Base-by-base conservation (phyloP, 139 green algal species). In the Desmodesmus armatus region DNA sequence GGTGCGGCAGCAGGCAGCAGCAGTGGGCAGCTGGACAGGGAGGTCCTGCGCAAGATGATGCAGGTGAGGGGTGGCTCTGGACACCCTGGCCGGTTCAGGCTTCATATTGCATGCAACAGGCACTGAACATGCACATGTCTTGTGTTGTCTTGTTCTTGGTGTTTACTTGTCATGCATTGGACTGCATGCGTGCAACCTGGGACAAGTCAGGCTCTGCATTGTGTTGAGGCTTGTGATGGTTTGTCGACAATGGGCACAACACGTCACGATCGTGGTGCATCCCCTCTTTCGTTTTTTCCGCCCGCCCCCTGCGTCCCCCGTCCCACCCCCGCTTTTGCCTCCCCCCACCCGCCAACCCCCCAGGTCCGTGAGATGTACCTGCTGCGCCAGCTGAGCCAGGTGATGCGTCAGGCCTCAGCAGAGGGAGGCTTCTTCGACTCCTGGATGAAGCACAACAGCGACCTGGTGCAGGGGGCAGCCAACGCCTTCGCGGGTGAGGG, bases 391-490 rank as follows among this genome's bases (percentile, higher is more conserved):
- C 89, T 98, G 87, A 73, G 73, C 2, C 53, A 53, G 23, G 82
- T 86, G 4, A 95, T 96, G 92, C 40, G 69, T 33, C 70, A 72
- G 17, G 86, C 78, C 35, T 33, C 71, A 17, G 71, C 49, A 49
- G 27, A 37, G 19, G 84, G 78, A 3, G 83, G 88, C 76, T 89
- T 94, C 37, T 98, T 97, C 82, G 95, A 98, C 72, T 76, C 91
- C 39, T 98, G 95, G 96, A 98, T 98, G 96, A 94, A 94, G 89
- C 87, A 87, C 63, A 80, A 97, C 84, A 93, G 83, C 53, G 96
- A 98, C 89, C 70, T 94, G 33, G 95, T 97, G 83, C 93, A 95
- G 88, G 83, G 80, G 41, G 43, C 80, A 66, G 83, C 83, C 2
- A 40, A 74, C 2, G 77, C 84, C n/a, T 88, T 69, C 58, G 80